A percentile compares a stretch with the other conserved stretches of the same genome.
Evolutionary conservation across 441 rosid genomes (phyloP).

Genomic region (Corymbia citriodora): DNA sequence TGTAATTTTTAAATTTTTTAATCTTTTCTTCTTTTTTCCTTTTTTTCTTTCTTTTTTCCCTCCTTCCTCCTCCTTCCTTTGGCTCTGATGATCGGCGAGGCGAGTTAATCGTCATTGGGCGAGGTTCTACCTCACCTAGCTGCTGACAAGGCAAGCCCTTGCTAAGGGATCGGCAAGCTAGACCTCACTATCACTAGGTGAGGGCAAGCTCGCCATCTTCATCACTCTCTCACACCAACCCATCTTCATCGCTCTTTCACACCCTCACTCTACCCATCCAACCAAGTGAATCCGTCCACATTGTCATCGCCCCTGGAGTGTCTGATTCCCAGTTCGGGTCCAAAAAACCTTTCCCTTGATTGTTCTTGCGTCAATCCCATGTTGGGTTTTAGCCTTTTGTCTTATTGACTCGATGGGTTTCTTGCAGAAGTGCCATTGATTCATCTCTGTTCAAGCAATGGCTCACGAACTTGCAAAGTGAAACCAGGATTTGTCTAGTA

Average conservation of each 20-base stretch:
- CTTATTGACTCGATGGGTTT: background rate
- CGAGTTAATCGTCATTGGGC: too few relatives aligned
- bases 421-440: slow-evolving; percentile 53
- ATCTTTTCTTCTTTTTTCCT: too few relatives aligned
- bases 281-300: slow-evolving; percentile 45
- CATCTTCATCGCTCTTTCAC: slow-evolving; percentile 29
- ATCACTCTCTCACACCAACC: background rate
- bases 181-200: too few relatives aligned
- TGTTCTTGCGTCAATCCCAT: background rate
- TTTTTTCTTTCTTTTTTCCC: too few relatives aligned
- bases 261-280: slow-evolving; percentile 49
- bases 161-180: too few relatives aligned
- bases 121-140: too few relatives aligned
- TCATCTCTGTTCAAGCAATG: slow-evolving; percentile 77
- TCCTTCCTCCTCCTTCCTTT: too few relatives aligned
- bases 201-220: too few relatives aligned
- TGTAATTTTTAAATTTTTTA: too few relatives aligned
- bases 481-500: slow-evolving; percentile 63
- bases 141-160: too few relatives aligned
- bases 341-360: background rate
- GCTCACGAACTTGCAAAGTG: slow-evolving; percentile 66
- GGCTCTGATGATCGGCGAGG: too few relatives aligned
- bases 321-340: slow-evolving; percentile 63
- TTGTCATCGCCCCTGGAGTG: slow-evolving; percentile 57
- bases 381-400: background rate